These are phyloP conservation scores for Candida yuanshanica DNA, from an alignment of 805 yeast species.

Conservation along the genomic window DNA sequence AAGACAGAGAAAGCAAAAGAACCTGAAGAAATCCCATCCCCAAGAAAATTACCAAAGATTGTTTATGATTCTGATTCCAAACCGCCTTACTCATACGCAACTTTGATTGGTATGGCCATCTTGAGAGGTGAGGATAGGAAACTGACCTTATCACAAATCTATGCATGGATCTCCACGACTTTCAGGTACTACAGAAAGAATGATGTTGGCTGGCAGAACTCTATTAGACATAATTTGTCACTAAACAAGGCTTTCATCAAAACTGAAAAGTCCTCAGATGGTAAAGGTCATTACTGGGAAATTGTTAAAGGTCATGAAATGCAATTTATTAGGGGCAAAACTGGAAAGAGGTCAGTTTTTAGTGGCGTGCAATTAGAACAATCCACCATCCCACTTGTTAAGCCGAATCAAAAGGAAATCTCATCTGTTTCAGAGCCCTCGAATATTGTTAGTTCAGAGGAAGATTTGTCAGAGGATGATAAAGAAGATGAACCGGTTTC, in stretches of 20 bases:
- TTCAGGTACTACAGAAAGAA: constrained; percentile 77
- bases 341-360: constrained; percentile 30
- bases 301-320: constrained; percentile 79
- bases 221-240: constrained; percentile 90
- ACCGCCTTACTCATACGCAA: constrained; percentile 94
- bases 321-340: constrained; percentile 65
- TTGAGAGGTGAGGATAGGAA: constrained; percentile 69
- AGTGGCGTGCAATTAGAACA: constrained; percentile 8
- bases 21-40: constrained; percentile 16
- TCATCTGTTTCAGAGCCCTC: neutral
- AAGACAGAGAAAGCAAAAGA: constrained; percentile 6
- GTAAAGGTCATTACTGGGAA: constrained; percentile 87
- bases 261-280: constrained; percentile 85
- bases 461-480: constrained; percentile 11
- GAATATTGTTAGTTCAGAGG: constrained; percentile 3
- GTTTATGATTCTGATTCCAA: constrained; percentile 34
- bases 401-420: neutral
- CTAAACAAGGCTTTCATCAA: constrained; percentile 90
- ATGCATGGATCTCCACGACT: constrained; percentile 85
- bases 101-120: constrained; percentile 89
- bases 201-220: constrained; percentile 96
- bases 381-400: constrained; percentile 1
- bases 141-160: constrained; percentile 77
- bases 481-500: constrained; percentile 13
- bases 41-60: constrained; percentile 21